A percentile compares a stretch with the other conserved stretches of the same genome.
Evolutionary conservation across 257 asterid genomes (phyloP).

Genomic region (Linderniella brevidens): DNA sequence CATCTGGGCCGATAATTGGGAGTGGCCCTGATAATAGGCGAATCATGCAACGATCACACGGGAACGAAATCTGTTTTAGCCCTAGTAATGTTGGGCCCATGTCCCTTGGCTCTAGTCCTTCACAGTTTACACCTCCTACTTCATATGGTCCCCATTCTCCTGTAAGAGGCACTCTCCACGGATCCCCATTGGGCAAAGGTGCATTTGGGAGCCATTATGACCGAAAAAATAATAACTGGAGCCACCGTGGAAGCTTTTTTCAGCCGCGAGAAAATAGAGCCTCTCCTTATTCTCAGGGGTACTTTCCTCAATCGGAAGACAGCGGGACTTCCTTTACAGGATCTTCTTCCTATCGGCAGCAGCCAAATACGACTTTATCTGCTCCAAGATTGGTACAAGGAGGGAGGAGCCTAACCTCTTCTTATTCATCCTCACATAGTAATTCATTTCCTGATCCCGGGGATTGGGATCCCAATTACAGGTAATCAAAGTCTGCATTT

Average conservation of each 20-base stretch:
- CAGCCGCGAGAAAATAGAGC: constrained; percentile 50
- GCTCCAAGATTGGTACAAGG: constrained; percentile 61
- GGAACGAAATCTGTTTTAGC: constrained; percentile 75
- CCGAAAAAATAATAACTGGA: constrained; percentile 66
- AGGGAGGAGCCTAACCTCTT: constrained; percentile 32
- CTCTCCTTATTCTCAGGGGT: constrained; percentile 53
- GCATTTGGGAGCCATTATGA: constrained; percentile 68
- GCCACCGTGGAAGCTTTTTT: constrained; percentile 35
- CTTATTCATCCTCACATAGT: constrained; percentile 41
- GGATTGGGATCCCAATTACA: constrained; percentile 99
- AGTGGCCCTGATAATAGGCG: constrained; percentile 87
- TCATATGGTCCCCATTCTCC: constrained; percentile 92
- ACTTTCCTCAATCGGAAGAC: constrained; percentile 42
- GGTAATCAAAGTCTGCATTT: constrained; percentile 28
- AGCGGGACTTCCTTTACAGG: constrained; percentile 33
- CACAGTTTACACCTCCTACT: constrained; percentile 90
- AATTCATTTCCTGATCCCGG: constrained; percentile 89
- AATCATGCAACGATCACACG: constrained; percentile 50
- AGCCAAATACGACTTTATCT: constrained; percentile 28
- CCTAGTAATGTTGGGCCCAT: constrained; percentile 77
- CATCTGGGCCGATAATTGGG: constrained; percentile 70
- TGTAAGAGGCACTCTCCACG: constrained; percentile 69
- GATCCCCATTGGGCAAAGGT: constrained; percentile 81
- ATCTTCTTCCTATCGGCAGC: constrained; percentile 46
- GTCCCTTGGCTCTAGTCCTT: constrained; percentile 99